Evolutionary conservation across 257 asterid species (phyloP).

Genomic region (Striga asiatica): DNA sequence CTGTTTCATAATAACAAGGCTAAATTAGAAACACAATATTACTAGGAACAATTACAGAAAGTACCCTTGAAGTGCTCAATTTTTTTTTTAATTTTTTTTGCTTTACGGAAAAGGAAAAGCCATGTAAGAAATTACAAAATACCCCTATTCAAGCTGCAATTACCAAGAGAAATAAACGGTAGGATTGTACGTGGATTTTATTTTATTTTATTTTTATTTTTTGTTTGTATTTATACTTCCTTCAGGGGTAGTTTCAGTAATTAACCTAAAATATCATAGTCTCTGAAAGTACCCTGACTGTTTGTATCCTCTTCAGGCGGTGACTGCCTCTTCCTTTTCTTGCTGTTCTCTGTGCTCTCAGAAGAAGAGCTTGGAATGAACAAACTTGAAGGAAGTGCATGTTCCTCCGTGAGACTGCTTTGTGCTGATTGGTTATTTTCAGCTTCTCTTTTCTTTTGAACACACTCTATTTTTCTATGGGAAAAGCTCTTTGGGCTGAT

Average conservation of each 20-base stretch:
- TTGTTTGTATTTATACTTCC: not conserved
- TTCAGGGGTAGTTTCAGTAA: not conserved
- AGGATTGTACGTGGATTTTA: too few relatives aligned
- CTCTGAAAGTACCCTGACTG: conserved; percentile 18
- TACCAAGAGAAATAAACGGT: too few relatives aligned
- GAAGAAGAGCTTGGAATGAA: conserved; percentile 43
- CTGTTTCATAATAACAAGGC: conserved; percentile 22
- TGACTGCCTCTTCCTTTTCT: conserved; percentile 37
- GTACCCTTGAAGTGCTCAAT: not conserved
- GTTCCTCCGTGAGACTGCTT: conserved; percentile 63
- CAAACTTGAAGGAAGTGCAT: conserved; percentile 21
- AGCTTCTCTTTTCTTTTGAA: conserved; percentile 14
- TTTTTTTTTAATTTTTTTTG: too few relatives aligned
- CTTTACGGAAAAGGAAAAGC: too few relatives aligned
- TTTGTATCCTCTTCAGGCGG: conserved; percentile 18
- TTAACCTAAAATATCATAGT: not conserved
- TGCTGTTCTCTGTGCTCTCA: conserved; percentile 64
- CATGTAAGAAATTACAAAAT: too few relatives aligned
- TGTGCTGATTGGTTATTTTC: conserved; percentile 36
- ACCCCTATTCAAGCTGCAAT: too few relatives aligned
- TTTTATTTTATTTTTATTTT: too few relatives aligned
- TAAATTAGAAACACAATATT: conserved; percentile 3
- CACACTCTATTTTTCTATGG: too few relatives aligned
- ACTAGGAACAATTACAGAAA: not conserved
- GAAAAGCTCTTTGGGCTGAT: not conserved